These are phyloP conservation scores for Calonectria leucothoes DNA, from an alignment of 2,329 filamentous ascomycete genomes.

Conservation along the genomic window DNA sequence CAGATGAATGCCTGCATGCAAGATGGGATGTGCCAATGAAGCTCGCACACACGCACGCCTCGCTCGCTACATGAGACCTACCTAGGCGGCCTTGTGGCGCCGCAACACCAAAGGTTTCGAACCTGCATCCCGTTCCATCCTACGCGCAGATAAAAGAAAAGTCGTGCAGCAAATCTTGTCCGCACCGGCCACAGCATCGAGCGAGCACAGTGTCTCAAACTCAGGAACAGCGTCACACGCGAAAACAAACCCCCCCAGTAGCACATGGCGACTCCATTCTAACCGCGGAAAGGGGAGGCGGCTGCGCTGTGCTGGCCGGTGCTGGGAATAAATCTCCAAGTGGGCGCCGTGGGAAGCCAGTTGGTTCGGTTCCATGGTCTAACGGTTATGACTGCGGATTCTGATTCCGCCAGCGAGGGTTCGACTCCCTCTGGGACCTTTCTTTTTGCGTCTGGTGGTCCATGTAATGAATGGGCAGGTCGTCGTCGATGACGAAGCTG, in stretches of 20 bases:
- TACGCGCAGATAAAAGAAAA: too few relatives aligned
- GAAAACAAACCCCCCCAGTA: not conserved
- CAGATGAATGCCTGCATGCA: not conserved
- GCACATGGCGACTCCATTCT: too few relatives aligned
- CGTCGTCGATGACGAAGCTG: not conserved
- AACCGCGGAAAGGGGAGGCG: too few relatives aligned
- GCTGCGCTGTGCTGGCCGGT: not conserved
- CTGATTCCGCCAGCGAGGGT: conserved; percentile 7
- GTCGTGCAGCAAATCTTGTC: not conserved
- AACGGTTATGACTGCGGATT: conserved; percentile 10
- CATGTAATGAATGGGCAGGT: too few relatives aligned
- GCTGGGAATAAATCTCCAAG: not conserved
- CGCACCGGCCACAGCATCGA: not conserved
- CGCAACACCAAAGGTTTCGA: not conserved
- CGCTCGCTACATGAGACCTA: conserved; percentile 4
- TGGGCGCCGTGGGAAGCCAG: not conserved
- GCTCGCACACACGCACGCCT: not conserved
- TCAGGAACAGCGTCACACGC: not conserved
- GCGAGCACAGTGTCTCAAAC: not conserved
- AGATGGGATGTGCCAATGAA: not conserved
- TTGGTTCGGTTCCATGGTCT: conserved; percentile 2
- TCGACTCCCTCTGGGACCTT: conserved; percentile 6
- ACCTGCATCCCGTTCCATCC: not conserved
- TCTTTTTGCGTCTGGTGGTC: not conserved
- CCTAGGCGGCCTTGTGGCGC: not conserved